These are phyloP conservation scores for Cylindrotheca closterium DNA, from an alignment of 108 stramenopile genomes.

Conservation along the genomic window DNA sequence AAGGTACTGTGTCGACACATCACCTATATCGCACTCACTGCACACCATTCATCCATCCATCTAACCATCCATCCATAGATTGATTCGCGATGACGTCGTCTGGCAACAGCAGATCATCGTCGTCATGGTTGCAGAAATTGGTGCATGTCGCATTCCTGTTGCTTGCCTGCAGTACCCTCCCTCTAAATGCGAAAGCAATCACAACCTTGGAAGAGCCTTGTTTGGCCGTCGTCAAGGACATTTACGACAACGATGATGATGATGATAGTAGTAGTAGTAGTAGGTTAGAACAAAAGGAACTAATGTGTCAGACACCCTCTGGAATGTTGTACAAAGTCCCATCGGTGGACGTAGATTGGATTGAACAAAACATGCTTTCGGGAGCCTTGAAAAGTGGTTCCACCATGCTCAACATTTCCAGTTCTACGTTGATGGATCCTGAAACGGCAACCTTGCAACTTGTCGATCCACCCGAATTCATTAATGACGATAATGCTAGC, in stretches of 20 bases:
- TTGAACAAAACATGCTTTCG: neutral
- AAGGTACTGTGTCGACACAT: too few relatives aligned
- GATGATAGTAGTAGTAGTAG: too few relatives aligned
- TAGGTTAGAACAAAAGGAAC: too few relatives aligned
- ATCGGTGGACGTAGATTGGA: neutral
- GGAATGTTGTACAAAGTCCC: neutral
- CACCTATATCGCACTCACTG: too few relatives aligned
- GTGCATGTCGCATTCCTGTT: too few relatives aligned
- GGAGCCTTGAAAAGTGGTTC: neutral
- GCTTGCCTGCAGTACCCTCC: too few relatives aligned
- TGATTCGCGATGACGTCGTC: too few relatives aligned
- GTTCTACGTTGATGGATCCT: neutral
- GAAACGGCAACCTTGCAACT: neutral
- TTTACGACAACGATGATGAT: neutral
- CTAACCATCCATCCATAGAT: too few relatives aligned
- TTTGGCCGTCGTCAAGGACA: neutral
- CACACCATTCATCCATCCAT: too few relatives aligned
- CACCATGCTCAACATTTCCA: neutral
- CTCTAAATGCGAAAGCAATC: too few relatives aligned
- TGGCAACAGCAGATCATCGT: too few relatives aligned
- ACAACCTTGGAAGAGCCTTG: neutral
- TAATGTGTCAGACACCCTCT: neutral
- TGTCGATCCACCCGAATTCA: neutral
- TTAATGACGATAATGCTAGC: neutral
- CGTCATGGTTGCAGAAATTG: too few relatives aligned